Evolutionary conservation across 2,329 filamentous ascomycete species (phyloP), one percentile per base, ranked within the genome.

Genomic region (Aschersonia sp.): DNA sequence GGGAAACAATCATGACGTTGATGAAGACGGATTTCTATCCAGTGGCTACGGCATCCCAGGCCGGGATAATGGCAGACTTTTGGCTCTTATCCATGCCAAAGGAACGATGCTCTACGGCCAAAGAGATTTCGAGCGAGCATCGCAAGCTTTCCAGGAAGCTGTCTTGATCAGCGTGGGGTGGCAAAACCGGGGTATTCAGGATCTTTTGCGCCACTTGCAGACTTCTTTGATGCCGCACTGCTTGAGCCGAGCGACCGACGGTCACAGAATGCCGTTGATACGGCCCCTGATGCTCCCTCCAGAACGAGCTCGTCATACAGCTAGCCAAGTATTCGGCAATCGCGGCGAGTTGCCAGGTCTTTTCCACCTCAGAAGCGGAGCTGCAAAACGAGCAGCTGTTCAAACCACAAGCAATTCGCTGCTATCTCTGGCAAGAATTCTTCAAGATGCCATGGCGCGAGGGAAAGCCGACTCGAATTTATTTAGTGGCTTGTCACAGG

Each of bases 71-170:
- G 92, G 90, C 7, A 79, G 92, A 50, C 87, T 98, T 58, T 75
- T 98, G 43, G 85, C 88, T n/a, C 73, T 98, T 12, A 81, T 97
- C 41, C 92, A 98, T 65, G 89, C 90, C 22, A 98, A 97, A 64
- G 92, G 90, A n/a, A 97, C 97, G 53, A 94, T 97, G 83, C 73
- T 97, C 2, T 98, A 98, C 64, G 81, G 86, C 30, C 68, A 94
- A 32, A 90, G 90, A 43, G 83, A 96, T 54, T 85, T 92, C 53
- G 71, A 75, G 40, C 78, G 75, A 41, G 92, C 92, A 42, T 88
- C 90, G 1, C 78, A 81, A 56, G 87, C 92, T 4, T 98, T 98
- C 56, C 92, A 98, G 62, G 88, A 96, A 62, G 90, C 89, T 0
- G 87, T 98, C 4, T 67, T 96, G 47, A 90, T 98, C 52, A 89